These are phyloP conservation scores for Phytophthora colocasiae DNA, from an alignment of 352 stramenopile species.

Conservation along the genomic window DNA sequence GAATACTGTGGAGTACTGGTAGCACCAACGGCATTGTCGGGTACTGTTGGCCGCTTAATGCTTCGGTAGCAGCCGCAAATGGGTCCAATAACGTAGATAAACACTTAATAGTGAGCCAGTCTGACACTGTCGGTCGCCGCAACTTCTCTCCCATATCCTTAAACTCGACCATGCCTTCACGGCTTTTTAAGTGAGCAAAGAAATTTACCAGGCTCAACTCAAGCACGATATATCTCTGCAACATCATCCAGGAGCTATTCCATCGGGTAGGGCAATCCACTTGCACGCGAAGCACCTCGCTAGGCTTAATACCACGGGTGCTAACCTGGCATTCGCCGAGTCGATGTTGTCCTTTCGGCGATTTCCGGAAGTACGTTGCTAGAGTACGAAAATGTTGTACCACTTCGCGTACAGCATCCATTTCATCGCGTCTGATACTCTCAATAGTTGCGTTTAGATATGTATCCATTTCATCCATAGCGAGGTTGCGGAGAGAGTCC, in stretches of 20 bases:
- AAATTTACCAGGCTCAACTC: conserved; percentile 1
- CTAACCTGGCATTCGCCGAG: conserved; percentile 2
- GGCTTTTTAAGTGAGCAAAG: conserved; percentile 4
- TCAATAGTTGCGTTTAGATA: conserved; percentile 8
- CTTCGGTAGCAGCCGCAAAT: neutral
- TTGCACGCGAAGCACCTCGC: neutral
- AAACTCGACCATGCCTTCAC: neutral
- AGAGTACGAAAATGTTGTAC: conserved; percentile 18
- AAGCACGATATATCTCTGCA: conserved; percentile 10
- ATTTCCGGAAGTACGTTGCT: conserved; percentile 24
- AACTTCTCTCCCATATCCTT: conserved; percentile 7
- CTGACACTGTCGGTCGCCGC: neutral
- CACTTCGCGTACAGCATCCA: conserved; percentile 4
- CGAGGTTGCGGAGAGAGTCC: conserved; percentile 6
- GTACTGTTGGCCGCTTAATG: conserved; percentile 6
- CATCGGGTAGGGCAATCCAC: conserved; percentile 17
- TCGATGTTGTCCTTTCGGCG: conserved; percentile 16
- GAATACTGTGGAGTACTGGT: neutral
- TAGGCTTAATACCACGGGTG: neutral
- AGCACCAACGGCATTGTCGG: conserved; percentile 16
- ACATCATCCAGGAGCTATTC: conserved; percentile 23
- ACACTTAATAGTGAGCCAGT: conserved; percentile 21
- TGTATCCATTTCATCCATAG: conserved; percentile 12
- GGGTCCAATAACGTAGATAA: conserved; percentile 1
- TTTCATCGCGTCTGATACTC: neutral